phyloP scores from a whole-genome alignment of 345 rosid species.

The Passiflora organensis region DNA sequence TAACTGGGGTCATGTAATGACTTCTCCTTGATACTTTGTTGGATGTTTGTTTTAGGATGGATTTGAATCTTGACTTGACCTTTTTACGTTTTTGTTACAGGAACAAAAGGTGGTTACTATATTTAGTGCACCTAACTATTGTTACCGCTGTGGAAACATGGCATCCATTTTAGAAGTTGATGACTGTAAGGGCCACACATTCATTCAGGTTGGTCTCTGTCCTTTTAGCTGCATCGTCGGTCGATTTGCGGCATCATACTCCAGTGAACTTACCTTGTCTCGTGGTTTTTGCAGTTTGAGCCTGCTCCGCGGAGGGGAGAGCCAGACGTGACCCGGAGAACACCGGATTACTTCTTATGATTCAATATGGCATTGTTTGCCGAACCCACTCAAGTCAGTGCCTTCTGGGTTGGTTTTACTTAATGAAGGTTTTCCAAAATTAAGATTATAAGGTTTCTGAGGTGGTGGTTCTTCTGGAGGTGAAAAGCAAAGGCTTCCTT shows the following conservation, averaged over 20 bases:
- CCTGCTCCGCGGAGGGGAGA: constrained; percentile 98
- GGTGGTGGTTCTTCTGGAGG: constrained; percentile 13
- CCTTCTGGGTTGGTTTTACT: constrained; percentile 10
- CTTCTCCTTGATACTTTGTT: constrained; percentile 8
- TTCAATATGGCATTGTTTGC: neutral
- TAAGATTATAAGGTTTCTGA: constrained; percentile 7
- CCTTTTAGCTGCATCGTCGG: neutral
- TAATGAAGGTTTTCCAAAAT: constrained; percentile 17
- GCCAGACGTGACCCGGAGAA: constrained; percentile 92
- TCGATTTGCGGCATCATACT: neutral
- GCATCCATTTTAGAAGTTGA: constrained; percentile 93
- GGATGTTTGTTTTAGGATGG: neutral
- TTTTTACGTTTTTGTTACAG: constrained; percentile 33
- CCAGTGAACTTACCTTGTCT: too few species aligned
- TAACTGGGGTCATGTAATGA: constrained; percentile 93
- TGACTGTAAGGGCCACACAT: constrained; percentile 88
- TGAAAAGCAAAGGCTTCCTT: constrained; percentile 21
- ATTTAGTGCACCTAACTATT: constrained; percentile 94
- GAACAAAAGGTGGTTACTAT: constrained; percentile 96
- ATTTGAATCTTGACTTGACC: neutral
- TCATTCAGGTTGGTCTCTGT: constrained; percentile 68
- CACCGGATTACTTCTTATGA: constrained; percentile 84
- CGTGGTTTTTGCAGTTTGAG: constrained; percentile 72
- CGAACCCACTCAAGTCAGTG: constrained; percentile 8
- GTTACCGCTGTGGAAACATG: constrained; percentile 98